phyloP scores from a whole-genome alignment of 2,329 filamentous ascomycete genomes.

The Venturia aucupariae region DNA sequence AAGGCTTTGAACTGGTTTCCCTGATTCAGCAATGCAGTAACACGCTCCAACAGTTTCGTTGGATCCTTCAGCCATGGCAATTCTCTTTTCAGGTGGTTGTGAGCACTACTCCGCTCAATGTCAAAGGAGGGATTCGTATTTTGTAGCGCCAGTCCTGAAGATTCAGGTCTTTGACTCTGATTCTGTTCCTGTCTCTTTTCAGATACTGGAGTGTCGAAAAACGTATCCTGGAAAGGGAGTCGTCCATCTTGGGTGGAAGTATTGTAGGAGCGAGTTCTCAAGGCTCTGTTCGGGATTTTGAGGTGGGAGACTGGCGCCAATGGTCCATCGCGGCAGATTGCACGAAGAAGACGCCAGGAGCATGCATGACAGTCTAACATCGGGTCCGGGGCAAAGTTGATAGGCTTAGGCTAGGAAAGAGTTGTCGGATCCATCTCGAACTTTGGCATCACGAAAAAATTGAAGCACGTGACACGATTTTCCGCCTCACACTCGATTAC shows the following conservation, averaged over 20 bases:
- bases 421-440: not conserved
- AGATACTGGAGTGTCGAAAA: not conserved
- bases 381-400: slow-evolving; percentile 13
- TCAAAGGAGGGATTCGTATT: not conserved
- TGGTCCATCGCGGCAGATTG: slow-evolving; percentile 27
- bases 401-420: not conserved
- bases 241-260: not conserved
- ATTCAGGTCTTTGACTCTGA: not conserved
- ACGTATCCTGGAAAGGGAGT: not conserved
- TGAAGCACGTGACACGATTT: not conserved
- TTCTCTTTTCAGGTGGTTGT: slow-evolving; percentile 41
- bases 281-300: not conserved
- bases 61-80: slow-evolving; percentile 60
- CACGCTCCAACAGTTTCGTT: slow-evolving; percentile 59
- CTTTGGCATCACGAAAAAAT: not conserved
- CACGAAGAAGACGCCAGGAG: slow-evolving; percentile 34
- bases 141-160: slow-evolving; percentile 4
- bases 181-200: not conserved
- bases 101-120: not conserved
- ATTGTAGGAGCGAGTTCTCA: not conserved
- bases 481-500: no score
- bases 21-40: slow-evolving; percentile 50
- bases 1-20: slow-evolving; percentile 58
- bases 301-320: slow-evolving; percentile 13
- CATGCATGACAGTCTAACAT: slow-evolving; percentile 40